Base-by-base conservation (phyloP, 768 basidiomycete genomes). In the Coprinopsis marcescibilis region DNA sequence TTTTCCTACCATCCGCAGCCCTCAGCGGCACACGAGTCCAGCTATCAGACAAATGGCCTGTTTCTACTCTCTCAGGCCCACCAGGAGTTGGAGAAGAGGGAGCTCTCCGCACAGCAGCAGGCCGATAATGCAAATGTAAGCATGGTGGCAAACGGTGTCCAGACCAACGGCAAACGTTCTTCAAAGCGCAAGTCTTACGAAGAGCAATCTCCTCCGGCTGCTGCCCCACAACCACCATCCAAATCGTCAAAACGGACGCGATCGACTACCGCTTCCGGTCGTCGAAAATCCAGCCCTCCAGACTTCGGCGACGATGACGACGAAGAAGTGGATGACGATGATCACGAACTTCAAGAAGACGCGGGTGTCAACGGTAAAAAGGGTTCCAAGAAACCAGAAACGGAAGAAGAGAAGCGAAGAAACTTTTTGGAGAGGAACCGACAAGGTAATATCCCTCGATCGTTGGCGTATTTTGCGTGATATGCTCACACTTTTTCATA, bases 391-490 rank as follows among this genome's bases (percentile, higher is more conserved):
- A 91, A 85, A 60, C 88, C 86, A 19, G 92, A 96, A 72, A 97
- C 95, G 0, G 96, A 99, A 63, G 96, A 98, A 65, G 96, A 98
- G 61, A 99, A 99, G 67, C 76, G 96, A 33, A 82, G 79, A 66
- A 98, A 97, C 66, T 98, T 99, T 67, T 68, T 99, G 50, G 96
- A 98, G 65, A 76, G 96, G 51, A 99, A 99, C 61, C 77, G 96
- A 58, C 96, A 98, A 78, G 95, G 95, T 97, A 51, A 43, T 72
- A 61, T 5, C 2, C 19, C 24, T 52, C 46, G 46, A 27, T 30
- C 48, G 19, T 13, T 21, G 25, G 33, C 32, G 17, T 23, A 10
- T 19, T 37, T 15, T 51, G 50, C 32, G 27, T 50, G 13, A 27
- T 24, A 39, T 46, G 14, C 32, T 50, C 35, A 6, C 38, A 27